Base-by-base conservation (phyloP, 129 eudicot species). In the Gnaphalium uliginosum region DNA sequence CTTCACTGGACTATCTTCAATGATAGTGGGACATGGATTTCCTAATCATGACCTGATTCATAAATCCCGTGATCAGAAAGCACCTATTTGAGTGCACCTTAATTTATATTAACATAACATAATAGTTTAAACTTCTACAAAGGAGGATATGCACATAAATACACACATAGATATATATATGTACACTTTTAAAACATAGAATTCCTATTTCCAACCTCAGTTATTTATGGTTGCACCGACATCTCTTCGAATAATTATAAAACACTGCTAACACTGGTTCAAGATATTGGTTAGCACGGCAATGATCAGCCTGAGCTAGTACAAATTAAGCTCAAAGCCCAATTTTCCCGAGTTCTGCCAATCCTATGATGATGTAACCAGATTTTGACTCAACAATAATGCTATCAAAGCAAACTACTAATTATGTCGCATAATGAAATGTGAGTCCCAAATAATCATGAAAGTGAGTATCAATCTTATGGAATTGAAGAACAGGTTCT, bases 11-110 rank as follows among this genome's bases (percentile, higher is more conserved):
- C 23, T 63, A 29, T 63, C 68, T 63, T 29, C 22, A 25, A 72
- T 61, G 26, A 32, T 68, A 58, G 64, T 73, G 71, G 63, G 63
- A 66, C 43, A 73, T 53, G 21, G 65, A 53, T 6, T 15, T 33
- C 39, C 30, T 63, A 15, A 50, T 68, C 74, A 26, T 71, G 15
- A 53, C 56, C 69, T 35, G 56, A 53, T 54, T 82, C 82, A 78
- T 66, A 43, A 25, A 79, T 21, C 22, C 69, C 64, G 50, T 78
- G 4, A 65, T 88, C 69, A 58, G 77, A 3, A 66, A 63, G 30
- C 46, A 63, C 68, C 17, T 29, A 25, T n/a, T n/a, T 25, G n/a
- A n/a, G 6, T 23, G 62, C 62, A 56, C 26, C 62, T 60, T 22
- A 10, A 23, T 25, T 24, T 9, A 13, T 23, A 60, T 23, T 5